Percentiles rank a stretch among this genome's conserved stretches.
phyloP scores from a whole-genome alignment of 2,329 filamentous ascomycete species.

The Aspergillus uvarum region DNA sequence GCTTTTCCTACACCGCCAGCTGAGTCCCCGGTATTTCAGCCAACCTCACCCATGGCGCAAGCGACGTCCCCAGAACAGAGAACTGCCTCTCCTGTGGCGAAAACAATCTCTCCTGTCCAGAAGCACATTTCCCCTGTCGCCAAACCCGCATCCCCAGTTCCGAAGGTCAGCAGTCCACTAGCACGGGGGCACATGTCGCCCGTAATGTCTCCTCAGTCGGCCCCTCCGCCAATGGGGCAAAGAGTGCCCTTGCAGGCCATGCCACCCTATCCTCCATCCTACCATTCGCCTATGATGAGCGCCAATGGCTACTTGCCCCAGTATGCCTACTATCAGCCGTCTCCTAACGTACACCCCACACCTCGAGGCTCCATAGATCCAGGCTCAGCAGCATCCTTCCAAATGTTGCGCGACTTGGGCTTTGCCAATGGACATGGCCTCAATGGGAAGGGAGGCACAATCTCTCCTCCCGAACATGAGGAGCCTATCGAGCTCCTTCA shows the following conservation, averaged over 20 bases:
- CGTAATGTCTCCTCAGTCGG: slow-evolving; percentile 33
- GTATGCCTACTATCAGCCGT: slow-evolving; percentile 33
- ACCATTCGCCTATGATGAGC: slow-evolving; percentile 39
- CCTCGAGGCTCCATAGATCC: slow-evolving; percentile 32
- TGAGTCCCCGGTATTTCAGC: slow-evolving; percentile 17
- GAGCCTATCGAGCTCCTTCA: slow-evolving; percentile 43
- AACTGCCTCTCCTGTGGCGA: slow-evolving; percentile 19
- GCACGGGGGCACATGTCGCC: slow-evolving; percentile 40
- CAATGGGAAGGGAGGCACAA: slow-evolving; percentile 26
- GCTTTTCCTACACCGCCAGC: slow-evolving; percentile 17
- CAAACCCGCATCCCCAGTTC: slow-evolving; percentile 29
- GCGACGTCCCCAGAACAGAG: slow-evolving; percentile 18
- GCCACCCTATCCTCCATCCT: slow-evolving; percentile 28
- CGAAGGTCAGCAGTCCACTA: slow-evolving; percentile 38
- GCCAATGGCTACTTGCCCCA: slow-evolving; percentile 33
- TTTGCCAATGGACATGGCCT: slow-evolving; percentile 25
- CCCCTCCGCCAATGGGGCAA: slow-evolving; percentile 22
- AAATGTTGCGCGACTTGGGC: slow-evolving; percentile 30
- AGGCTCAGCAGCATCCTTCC: slow-evolving; percentile 32
- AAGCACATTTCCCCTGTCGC: slow-evolving; percentile 22
- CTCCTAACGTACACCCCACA: slow-evolving; percentile 29
- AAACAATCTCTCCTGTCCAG: slow-evolving; percentile 15
- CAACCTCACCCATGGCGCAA: slow-evolving; percentile 13
- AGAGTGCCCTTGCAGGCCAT: slow-evolving; percentile 27
- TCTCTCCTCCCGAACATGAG: slow-evolving; percentile 32